A percentile compares a stretch with the other conserved stretches of the same genome.
These are phyloP conservation scores for Lactarius pseudohatsudake DNA, from an alignment of 768 basidiomycete species.

Conservation along the genomic window DNA sequence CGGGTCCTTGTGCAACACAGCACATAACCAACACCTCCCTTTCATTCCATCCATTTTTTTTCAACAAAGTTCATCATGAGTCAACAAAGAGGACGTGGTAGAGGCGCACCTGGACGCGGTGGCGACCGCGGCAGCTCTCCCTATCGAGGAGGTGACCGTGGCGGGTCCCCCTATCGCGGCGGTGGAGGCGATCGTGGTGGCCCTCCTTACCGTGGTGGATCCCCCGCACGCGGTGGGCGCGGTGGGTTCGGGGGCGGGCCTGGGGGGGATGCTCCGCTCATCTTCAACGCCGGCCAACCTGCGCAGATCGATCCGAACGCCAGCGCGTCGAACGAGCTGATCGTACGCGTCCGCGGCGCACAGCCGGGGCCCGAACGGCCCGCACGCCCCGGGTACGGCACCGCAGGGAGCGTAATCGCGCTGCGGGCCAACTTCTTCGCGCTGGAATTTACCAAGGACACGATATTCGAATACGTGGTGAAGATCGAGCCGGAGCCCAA, in stretches of 20 bases:
- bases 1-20: background rate
- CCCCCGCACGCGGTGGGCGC: constrained; percentile 9
- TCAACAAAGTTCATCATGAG: constrained; percentile 4
- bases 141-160: constrained; percentile 9
- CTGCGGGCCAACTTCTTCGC: constrained; percentile 67
- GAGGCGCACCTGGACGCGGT: constrained; percentile 23
- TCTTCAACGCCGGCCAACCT: constrained; percentile 27
- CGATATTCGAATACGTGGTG: constrained; percentile 57
- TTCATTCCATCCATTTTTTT: background rate
- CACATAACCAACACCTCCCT: background rate
- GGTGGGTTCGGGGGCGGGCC: constrained; percentile 32
- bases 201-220: constrained; percentile 10
- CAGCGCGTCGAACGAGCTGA: constrained; percentile 35
- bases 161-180: background rate
- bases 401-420: constrained; percentile 40
- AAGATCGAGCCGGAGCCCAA: constrained; percentile 49
- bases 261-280: constrained; percentile 24
- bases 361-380: constrained; percentile 25
- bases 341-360: constrained; percentile 29
- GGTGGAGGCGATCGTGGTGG: constrained; percentile 27
- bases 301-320: constrained; percentile 31
- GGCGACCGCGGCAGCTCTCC: constrained; percentile 19
- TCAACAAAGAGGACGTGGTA: constrained; percentile 25
- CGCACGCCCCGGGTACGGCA: constrained; percentile 27
- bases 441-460: constrained; percentile 43